phyloP scores from a whole-genome alignment of 73 alveolate species.

The Uronychia setigera region DNA sequence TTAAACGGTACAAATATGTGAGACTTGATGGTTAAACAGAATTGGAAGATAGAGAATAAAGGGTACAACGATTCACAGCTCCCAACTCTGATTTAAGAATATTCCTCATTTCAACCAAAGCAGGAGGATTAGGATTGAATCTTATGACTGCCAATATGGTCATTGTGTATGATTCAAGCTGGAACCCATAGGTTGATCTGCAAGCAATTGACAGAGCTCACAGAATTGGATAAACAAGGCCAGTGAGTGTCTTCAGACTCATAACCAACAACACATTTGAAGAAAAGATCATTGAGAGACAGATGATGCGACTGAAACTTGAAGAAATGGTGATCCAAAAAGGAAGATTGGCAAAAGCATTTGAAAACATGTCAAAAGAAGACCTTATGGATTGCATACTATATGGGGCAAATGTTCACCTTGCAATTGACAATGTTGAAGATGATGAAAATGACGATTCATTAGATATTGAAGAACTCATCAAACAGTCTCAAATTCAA shows the following conservation, averaged over 20 bases:
- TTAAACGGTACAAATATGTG: constrained; percentile 41
- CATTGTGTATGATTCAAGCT: constrained; percentile 76
- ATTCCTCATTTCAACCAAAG: constrained; percentile 75
- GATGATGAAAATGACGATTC: constrained; percentile 39
- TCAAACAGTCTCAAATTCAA: not conserved
- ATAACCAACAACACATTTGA: constrained; percentile 64
- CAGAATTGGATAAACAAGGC: constrained; percentile 82
- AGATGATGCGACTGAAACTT: constrained; percentile 68
- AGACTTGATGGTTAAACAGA: constrained; percentile 72
- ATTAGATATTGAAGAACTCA: constrained; percentile 21
- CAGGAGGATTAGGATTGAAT: constrained; percentile 88
- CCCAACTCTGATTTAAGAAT: constrained; percentile 52
- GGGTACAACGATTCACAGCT: constrained; percentile 55
- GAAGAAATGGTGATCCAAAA: constrained; percentile 67
- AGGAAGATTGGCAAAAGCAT: constrained; percentile 56
- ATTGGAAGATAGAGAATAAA: constrained; percentile 67
- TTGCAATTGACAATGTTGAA: constrained; percentile 42
- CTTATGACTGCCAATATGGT: constrained; percentile 84
- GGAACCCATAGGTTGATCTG: constrained; percentile 84
- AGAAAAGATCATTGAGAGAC: constrained; percentile 81
- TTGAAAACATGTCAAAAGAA: constrained; percentile 57
- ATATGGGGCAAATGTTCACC: constrained; percentile 80
- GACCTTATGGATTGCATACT: constrained; percentile 64
- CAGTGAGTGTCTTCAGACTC: constrained; percentile 77
- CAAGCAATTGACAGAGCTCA: constrained; percentile 92